A percentile compares a stretch with the other conserved stretches of the same genome.
Evolutionary conservation across 352 stramenopile species (phyloP).

Genomic region (Phytophthora podocarpi): DNA sequence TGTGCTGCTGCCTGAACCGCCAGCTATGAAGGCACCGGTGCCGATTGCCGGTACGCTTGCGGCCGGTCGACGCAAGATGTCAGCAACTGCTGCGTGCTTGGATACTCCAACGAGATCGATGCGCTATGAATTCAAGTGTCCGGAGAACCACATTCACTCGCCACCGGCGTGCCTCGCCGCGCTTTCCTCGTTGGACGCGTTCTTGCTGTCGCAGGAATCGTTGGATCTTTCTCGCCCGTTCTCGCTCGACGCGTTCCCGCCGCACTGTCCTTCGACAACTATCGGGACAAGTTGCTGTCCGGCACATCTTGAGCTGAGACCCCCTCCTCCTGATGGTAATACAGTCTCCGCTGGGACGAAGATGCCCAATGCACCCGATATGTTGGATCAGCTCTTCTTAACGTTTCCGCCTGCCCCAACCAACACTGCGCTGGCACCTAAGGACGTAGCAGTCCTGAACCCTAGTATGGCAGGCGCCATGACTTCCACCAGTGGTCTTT

Average conservation of each 20-base stretch:
- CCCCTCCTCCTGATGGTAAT: conserved; percentile 27
- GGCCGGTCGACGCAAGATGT: conserved; percentile 25
- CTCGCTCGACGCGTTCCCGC: conserved; percentile 36
- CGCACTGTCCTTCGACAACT: conserved; percentile 32
- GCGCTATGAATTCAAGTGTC: conserved; percentile 61
- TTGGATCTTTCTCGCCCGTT: conserved; percentile 36
- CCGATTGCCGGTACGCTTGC: conserved; percentile 4
- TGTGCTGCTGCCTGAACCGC: conserved; percentile 16
- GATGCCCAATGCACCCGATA: conserved; percentile 14
- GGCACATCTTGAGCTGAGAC: conserved; percentile 37
- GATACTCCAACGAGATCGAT: conserved; percentile 30
- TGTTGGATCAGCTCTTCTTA: conserved; percentile 33
- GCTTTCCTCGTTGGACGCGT: conserved; percentile 51
- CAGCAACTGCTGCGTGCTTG: conserved; percentile 19
- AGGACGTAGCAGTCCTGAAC: background rate
- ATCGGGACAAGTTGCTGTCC: conserved; percentile 43
- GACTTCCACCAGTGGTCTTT: background rate
- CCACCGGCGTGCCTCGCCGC: conserved; percentile 57
- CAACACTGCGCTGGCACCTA: conserved; percentile 3
- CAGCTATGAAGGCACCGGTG: conserved; percentile 4
- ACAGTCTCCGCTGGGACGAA: background rate
- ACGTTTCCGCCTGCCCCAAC: conserved; percentile 3
- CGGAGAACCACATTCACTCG: conserved; percentile 62
- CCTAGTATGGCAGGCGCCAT: background rate
- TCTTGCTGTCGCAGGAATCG: conserved; percentile 41